Evolutionary conservation across 2,329 filamentous ascomycete species (phyloP).

Genomic region (Ophiosphaerella narmari): DNA sequence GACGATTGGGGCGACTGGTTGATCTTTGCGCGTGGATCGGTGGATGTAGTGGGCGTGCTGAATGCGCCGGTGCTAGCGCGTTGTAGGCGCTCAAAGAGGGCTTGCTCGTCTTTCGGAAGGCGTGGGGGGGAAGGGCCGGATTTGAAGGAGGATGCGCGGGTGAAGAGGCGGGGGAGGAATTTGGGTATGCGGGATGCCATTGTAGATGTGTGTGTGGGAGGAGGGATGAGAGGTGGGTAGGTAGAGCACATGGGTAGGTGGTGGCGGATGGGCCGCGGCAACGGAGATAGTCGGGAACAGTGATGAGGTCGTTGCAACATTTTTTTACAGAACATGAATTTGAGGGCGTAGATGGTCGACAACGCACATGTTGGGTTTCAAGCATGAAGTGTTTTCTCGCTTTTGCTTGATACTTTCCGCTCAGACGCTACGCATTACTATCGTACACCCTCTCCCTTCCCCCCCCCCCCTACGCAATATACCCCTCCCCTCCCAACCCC

Average conservation of each 20-base stretch:
- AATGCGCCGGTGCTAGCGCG: conserved; percentile 75
- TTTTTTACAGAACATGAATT: too few species aligned
- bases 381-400: too few species aligned
- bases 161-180: conserved; percentile 34
- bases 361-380: too few species aligned
- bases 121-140: conserved; percentile 75
- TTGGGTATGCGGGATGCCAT: conserved; percentile 11
- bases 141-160: conserved; percentile 29
- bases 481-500: conserved; percentile 35
- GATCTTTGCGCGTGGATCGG: not conserved
- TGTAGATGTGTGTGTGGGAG: not conserved
- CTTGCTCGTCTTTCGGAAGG: conserved; percentile 85
- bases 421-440: conserved; percentile 2
- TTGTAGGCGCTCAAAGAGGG: conserved; percentile 87
- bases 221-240: too few species aligned
- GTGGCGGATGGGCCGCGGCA: too few species aligned
- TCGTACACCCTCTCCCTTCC: conserved; percentile 9
- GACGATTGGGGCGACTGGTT: conserved; percentile 11
- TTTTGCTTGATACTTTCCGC: too few species aligned
- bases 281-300: too few species aligned
- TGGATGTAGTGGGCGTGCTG: conserved; percentile 63
- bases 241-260: too few species aligned
- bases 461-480: conserved; percentile 35
- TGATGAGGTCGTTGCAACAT: too few species aligned
- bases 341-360: too few species aligned